Conservation (phyloP, 2,329 filamentous ascomycete species). For the Exophiala viscosa region DNA sequence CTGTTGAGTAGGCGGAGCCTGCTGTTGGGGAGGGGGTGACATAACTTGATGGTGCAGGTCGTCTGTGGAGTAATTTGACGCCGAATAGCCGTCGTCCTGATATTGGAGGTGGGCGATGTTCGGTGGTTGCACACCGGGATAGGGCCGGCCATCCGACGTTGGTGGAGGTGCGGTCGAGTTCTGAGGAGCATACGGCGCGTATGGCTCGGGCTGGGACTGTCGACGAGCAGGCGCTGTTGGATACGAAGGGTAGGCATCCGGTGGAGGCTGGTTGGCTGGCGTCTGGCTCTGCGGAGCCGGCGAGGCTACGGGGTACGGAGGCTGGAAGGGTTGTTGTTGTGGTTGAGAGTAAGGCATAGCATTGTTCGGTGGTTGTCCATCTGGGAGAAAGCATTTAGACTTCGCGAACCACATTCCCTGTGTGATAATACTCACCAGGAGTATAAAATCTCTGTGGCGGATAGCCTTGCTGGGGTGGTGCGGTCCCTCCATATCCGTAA, state of each 20-base stretch:
- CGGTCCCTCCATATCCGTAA: constrained; percentile 37
- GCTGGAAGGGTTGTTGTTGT: constrained; percentile 31
- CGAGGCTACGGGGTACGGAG: constrained; percentile 39
- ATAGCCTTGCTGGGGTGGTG: constrained; percentile 31
- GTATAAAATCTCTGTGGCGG: constrained; percentile 65
- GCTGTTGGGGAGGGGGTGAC: constrained; percentile 6
- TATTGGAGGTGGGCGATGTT: constrained; percentile 32
- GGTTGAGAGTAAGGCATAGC: constrained; percentile 24
- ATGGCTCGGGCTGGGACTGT: constrained; percentile 37
- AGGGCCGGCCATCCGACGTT: constrained; percentile 22
- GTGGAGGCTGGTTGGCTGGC: constrained; percentile 31
- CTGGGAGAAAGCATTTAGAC: constrained; percentile 15
- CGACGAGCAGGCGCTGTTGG: constrained; percentile 41
- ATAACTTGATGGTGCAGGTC: constrained; percentile 13
- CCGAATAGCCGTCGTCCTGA: constrained; percentile 34
- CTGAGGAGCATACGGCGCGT: constrained; percentile 45
- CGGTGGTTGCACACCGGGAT: constrained; percentile 17
- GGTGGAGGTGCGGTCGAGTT: constrained; percentile 30
- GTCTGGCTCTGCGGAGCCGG: constrained; percentile 53
- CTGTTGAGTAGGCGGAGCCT: neutral
- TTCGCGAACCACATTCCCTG: neutral
- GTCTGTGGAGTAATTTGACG: constrained; percentile 39
- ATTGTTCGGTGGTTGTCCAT: constrained; percentile 33
- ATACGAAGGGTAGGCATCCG: constrained; percentile 33
- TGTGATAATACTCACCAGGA: constrained; percentile 45